Conservation (phyloP, 2,329 filamentous ascomycete species). For the Emmonsia crescens region DNA sequence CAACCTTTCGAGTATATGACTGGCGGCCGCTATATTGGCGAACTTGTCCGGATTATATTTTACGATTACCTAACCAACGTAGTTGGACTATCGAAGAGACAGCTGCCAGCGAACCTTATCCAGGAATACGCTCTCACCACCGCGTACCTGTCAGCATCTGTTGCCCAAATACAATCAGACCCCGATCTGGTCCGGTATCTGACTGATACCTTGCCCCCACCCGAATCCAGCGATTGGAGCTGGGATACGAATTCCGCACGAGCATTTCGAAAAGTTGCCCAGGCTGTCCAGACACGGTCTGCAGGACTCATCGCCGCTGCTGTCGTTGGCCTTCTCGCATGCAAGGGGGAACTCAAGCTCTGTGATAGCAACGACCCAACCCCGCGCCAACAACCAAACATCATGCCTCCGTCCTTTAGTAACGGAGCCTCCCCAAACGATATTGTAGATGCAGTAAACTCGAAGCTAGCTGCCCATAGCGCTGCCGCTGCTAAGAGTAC, state of each 20-base stretch:
- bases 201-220: slow-evolving; percentile 44
- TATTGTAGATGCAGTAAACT: background rate
- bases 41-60: slow-evolving; percentile 61
- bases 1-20: slow-evolving; percentile 82
- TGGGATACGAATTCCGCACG: slow-evolving; percentile 54
- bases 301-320: slow-evolving; percentile 65
- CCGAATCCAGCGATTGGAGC: slow-evolving; percentile 38
- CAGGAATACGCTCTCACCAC: slow-evolving; percentile 57
- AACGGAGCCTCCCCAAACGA: slow-evolving; percentile 17
- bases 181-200: slow-evolving; percentile 36
- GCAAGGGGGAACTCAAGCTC: slow-evolving; percentile 54
- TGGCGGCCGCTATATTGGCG: slow-evolving; percentile 64
- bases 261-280: slow-evolving; percentile 55
- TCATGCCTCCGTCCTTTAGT: slow-evolving; percentile 13
- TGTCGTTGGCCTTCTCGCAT: slow-evolving; percentile 56
- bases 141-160: slow-evolving; percentile 60
- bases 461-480: background rate
- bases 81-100: slow-evolving; percentile 25
- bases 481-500: background rate
- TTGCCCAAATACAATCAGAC: slow-evolving; percentile 44
- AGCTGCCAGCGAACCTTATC: slow-evolving; percentile 46
- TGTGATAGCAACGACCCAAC: slow-evolving; percentile 30
- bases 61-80: slow-evolving; percentile 50
- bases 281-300: slow-evolving; percentile 59
- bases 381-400: slow-evolving; percentile 19